These are phyloP conservation scores for Thuja plicata DNA, from an alignment of 83 land plant species.

Conservation along the genomic window DNA sequence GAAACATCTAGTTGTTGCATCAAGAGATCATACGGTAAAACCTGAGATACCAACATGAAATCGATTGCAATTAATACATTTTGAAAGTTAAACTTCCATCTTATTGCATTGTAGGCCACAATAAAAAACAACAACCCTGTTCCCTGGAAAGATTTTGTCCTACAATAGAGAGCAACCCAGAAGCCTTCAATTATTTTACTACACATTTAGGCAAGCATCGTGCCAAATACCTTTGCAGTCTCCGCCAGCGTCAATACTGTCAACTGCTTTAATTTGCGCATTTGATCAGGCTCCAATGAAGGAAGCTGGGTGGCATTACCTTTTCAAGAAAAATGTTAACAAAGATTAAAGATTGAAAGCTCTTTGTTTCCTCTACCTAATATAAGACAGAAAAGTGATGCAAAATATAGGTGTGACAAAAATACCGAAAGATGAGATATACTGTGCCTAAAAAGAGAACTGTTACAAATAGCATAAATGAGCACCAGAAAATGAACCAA, in stretches of 20 bases:
- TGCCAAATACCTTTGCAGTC: conserved; percentile 65
- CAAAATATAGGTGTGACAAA: not conserved
- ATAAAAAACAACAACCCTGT: not conserved
- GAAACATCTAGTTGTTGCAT: conserved; percentile 91
- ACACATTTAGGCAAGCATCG: not conserved
- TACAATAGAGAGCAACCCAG: conserved; percentile 1
- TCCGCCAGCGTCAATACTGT: conserved; percentile 94
- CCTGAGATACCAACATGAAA: conserved; percentile 28
- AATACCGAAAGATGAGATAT: not conserved
- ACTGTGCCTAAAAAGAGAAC: not conserved
- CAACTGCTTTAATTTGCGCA: conserved; percentile 88
- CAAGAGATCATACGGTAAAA: conserved; percentile 86
- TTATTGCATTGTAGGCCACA: not conserved
- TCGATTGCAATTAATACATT: not conserved
- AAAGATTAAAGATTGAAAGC: not conserved
- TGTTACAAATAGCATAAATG: not conserved
- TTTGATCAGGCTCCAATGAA: conserved; percentile 69
- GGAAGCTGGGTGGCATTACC: conserved; percentile 70
- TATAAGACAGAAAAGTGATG: not conserved
- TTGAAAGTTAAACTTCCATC: not conserved
- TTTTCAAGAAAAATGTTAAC: conserved; percentile 19
- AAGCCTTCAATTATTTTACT: not conserved
- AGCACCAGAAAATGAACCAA: not conserved
- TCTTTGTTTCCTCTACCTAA: not conserved
- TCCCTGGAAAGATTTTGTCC: not conserved